Evolutionary conservation across 1,284 basidiomycete genomes (phyloP).

Genomic region (Meripilus lineatus): DNA sequence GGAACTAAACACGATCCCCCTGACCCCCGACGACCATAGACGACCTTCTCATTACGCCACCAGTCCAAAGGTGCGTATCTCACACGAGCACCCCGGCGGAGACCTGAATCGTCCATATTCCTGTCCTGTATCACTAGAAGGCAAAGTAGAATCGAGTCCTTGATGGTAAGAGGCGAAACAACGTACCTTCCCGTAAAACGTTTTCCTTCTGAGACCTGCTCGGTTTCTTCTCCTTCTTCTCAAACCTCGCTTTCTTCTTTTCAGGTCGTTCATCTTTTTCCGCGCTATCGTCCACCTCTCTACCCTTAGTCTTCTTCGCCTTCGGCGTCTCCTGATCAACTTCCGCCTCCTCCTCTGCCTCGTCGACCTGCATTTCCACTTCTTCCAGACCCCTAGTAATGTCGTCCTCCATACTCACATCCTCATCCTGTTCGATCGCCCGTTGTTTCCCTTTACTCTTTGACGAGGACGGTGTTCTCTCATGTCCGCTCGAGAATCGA

Average conservation of each 20-base stretch:
- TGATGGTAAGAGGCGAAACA: not conserved
- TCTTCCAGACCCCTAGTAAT: conserved; percentile 40
- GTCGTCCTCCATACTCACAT: conserved; percentile 31
- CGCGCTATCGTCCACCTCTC: conserved; percentile 13
- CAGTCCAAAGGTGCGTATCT: conserved; percentile 80
- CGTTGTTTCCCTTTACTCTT: conserved; percentile 18
- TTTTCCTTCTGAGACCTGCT: conserved; percentile 21
- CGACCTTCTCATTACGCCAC: conserved; percentile 91
- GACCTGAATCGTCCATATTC: conserved; percentile 39
- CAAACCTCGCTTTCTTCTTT: conserved; percentile 14
- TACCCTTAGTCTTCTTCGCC: conserved; percentile 11
- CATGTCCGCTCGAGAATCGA: too few species aligned
- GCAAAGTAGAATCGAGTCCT: not conserved
- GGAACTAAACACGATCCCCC: conserved; percentile 64
- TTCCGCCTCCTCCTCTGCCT: conserved; percentile 5
- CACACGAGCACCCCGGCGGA: conserved; percentile 71
- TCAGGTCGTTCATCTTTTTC: conserved; percentile 19
- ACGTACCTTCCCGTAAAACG: conserved; percentile 24
- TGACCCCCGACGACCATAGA: conserved; percentile 63
- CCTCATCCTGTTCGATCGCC: conserved; percentile 22
- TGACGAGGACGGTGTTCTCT: conserved; percentile 9
- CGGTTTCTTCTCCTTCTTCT: conserved; percentile 24
- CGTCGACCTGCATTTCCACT: conserved; percentile 15
- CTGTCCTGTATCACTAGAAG: conserved; percentile 13
- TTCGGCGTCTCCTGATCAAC: conserved; percentile 7